Base-by-base conservation (phyloP, 192 early-diverging fungal genomes). In the Phlyctochytrium bullatum region DNA sequence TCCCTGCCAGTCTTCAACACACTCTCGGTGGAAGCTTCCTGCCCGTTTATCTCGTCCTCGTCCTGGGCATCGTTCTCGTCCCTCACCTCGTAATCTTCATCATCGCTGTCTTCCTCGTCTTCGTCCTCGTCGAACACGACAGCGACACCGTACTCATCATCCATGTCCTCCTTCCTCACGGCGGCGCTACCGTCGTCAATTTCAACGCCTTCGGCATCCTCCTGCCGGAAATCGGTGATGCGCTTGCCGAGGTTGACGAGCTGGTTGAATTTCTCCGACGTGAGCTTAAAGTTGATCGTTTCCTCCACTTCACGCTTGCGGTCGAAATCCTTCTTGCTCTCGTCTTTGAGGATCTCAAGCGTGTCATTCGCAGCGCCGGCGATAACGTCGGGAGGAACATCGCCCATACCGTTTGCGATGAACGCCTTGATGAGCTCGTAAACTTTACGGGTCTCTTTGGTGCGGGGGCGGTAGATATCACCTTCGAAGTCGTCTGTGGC, bases 71-170 rank as follows among this genome's bases (percentile, higher is more conserved):
- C 73, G 16, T 78, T 67, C 24, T 84, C 80, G 24, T 81, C 79
- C 32, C 64, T 23, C 24, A 78, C 74, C 52, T 75, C 74, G 65
- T 88, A 87, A 59, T 82, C 80, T 50, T 86, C 80, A 53, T 87
- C 89, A 35, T 84, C 86, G 29, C 78, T 88, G 56, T 91, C 90
- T 17, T 92, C 90, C 3, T 91, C 90, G 23, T 97, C 94, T 14
- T 96, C 92, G 17, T 95, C 94, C 52, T 95, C 96, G 66, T 95
- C 96, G 77, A 99, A 96, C 0, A 95, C 90, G 17, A 98, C 96
- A 2, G 96, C 94, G 20, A 98, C 92, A 52, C 95, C 96, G 12
- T 89, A 74, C 67, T 94, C 91, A 50, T 97, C 93, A 50, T 95
- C 96, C 32, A 86, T 52, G 1, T 59, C 77, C 23, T 68, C 50